Evolutionary conservation across 129 eudicot genomes (phyloP).

Genomic region (Pittosporum tobira): DNA sequence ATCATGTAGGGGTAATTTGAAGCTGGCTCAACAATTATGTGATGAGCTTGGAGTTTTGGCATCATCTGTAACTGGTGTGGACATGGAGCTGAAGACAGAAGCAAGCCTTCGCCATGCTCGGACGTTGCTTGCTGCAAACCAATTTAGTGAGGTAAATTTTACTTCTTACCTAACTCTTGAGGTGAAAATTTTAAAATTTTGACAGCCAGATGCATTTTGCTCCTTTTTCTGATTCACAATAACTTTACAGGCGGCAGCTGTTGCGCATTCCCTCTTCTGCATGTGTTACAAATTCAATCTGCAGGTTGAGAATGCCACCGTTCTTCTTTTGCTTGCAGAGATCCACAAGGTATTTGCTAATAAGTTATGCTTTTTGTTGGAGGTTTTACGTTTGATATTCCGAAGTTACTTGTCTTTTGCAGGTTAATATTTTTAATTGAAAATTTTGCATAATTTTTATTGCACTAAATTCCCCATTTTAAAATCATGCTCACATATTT

Average conservation of each 20-base stretch:
- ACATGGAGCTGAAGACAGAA: conserved; percentile 83
- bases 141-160: conserved; percentile 60
- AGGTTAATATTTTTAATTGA: neutral
- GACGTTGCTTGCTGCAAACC: conserved; percentile 88
- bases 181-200: no score
- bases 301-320: conserved; percentile 80
- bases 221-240: conserved; percentile 1
- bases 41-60: conserved; percentile 90
- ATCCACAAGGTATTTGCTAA: conserved; percentile 61
- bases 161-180: no score
- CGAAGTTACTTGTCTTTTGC: neutral
- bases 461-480: no score
- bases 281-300: conserved; percentile 74
- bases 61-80: conserved; percentile 88
- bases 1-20: conserved; percentile 65
- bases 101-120: conserved; percentile 90
- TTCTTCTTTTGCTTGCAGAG: conserved; percentile 90
- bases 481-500: neutral
- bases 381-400: neutral
- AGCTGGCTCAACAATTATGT: conserved; percentile 83
- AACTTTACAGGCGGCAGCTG: conserved; percentile 73
- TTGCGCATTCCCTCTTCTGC: conserved; percentile 83
- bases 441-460: neutral
- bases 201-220: neutral
- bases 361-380: neutral